Evolutionary conservation across 2,329 filamentous ascomycete genomes (phyloP), one percentile per base, ranked within the genome.

Genomic region (Alternaria burnsii): DNA sequence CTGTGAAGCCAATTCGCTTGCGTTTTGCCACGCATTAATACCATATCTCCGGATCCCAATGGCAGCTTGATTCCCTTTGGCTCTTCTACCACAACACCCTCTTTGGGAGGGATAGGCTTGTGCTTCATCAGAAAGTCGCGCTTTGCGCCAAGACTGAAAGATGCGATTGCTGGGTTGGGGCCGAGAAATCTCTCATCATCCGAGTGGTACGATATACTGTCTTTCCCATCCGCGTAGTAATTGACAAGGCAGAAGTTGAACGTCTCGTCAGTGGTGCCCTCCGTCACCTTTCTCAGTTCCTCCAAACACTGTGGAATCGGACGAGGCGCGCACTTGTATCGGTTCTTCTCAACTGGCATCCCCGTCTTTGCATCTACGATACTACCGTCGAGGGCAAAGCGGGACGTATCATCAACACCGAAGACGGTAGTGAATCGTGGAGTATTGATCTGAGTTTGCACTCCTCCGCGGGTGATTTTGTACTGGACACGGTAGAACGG

Each of bases 241-340:
- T 94, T 94, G 5, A 94, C 90, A 1, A 94, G 83, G 61, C 89
- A 91, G 74, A 94, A 92, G 73, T 94, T 94, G 79, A 90, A 94
- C 1, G 73, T 83, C 70, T 86, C 86, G n/a, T 84, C 84, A 0
- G 89, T 91, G 0, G 87, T 86, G 5, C 84, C 82, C 76, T 94
- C 90, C 1, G 90, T 88, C 10, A 87, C 82, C 34, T 77, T 79
- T 10, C 88, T 85, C 8, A 94, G 82, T 6, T 83, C 76, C 40
- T 91, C 86, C 0, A 94, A 83, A 68, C 90, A 93, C 55, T 85
- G 79, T 0, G 91, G 91, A 1, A 94, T 86, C 0, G 91, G 91
- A 0, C 91, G 85, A 0, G 91, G 91, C 0, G 80, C 77, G 67
- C 87, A 89, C 57, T 82, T 83, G 72, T 86, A 89, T 58, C 87